phyloP scores from a whole-genome alignment of 2,329 filamentous ascomycete genomes.

The Xylogone sp. region DNA sequence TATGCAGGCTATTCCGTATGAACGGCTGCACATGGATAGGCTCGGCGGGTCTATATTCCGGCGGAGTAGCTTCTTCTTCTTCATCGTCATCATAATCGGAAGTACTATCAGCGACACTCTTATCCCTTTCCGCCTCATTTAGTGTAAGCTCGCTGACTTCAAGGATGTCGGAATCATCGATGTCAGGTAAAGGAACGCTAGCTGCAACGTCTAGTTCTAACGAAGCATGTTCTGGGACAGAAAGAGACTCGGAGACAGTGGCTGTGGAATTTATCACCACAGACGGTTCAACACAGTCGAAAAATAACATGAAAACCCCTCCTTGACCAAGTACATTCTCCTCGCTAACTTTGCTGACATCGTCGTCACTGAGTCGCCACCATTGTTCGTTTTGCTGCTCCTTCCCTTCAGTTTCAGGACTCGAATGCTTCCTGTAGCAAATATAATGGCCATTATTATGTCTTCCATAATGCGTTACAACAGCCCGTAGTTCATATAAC shows the following conservation, averaged over 20 bases:
- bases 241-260: neutral
- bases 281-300: constrained; percentile 65
- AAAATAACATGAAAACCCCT: constrained; percentile 96
- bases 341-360: constrained; percentile 71
- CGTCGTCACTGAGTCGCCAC: constrained; percentile 91
- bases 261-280: neutral
- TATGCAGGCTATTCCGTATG: constrained; percentile 14
- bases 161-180: constrained; percentile 15
- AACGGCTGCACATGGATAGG: constrained; percentile 23
- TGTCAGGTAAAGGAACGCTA: constrained; percentile 14
- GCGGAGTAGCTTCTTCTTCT: constrained; percentile 6
- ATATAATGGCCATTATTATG: constrained; percentile 97
- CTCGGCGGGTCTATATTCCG: constrained; percentile 19
- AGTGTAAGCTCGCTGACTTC: constrained; percentile 8
- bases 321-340: constrained; percentile 67
- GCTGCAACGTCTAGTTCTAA: constrained; percentile 10
- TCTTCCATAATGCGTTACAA: constrained; percentile 82
- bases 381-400: constrained; percentile 47
- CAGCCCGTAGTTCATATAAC: constrained; percentile 75
- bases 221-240: neutral
- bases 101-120: constrained; percentile 16
- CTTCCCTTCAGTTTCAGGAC: constrained; percentile 13
- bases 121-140: constrained; percentile 6
- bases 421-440: constrained; percentile 73
- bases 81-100: constrained; percentile 21